Evolutionary conservation across 805 yeast species (phyloP).

Genomic region (Candida sphagnicola): DNA sequence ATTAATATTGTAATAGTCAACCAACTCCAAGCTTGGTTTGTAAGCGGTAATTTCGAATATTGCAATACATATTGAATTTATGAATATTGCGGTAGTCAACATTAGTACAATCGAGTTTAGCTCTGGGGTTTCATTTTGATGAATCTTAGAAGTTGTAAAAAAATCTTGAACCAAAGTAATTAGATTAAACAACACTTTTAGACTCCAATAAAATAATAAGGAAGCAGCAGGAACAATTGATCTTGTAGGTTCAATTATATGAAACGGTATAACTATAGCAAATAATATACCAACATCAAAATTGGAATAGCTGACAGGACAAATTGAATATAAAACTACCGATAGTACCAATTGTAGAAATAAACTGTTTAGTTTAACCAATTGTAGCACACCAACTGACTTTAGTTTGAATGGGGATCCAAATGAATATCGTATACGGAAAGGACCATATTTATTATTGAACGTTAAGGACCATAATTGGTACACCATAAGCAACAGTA

Average conservation of each 20-base stretch:
- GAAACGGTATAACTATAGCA: conserved; percentile 3
- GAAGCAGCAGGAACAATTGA: conserved; percentile 29
- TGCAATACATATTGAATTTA: conserved; percentile 15
- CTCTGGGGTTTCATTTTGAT: conserved; percentile 6
- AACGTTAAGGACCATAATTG: conserved; percentile 11
- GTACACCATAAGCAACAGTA: conserved; percentile 9
- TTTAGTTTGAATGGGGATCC: conserved; percentile 13
- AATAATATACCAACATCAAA: conserved; percentile 3
- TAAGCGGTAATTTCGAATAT: conserved; percentile 15
- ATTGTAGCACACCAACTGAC: conserved; percentile 16
- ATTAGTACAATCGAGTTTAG: conserved; percentile 7
- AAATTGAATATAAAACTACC: not conserved
- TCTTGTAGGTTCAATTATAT: conserved; percentile 3
- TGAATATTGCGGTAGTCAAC: conserved; percentile 10
- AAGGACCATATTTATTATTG: conserved; percentile 13
- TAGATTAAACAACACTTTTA: conserved; percentile 6
- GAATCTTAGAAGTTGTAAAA: conserved; percentile 15
- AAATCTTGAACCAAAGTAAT: conserved; percentile 16
- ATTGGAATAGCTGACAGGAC: not conserved
- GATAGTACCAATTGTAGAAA: conserved; percentile 13
- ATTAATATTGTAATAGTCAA: conserved; percentile 8
- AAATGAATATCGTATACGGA: conserved; percentile 14
- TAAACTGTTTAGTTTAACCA: conserved; percentile 13
- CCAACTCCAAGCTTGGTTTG: conserved; percentile 13
- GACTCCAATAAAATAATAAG: conserved; percentile 37